Base-by-base conservation (phyloP, 192 early-diverging fungal species). In the Coemansia guatemalensis region DNA sequence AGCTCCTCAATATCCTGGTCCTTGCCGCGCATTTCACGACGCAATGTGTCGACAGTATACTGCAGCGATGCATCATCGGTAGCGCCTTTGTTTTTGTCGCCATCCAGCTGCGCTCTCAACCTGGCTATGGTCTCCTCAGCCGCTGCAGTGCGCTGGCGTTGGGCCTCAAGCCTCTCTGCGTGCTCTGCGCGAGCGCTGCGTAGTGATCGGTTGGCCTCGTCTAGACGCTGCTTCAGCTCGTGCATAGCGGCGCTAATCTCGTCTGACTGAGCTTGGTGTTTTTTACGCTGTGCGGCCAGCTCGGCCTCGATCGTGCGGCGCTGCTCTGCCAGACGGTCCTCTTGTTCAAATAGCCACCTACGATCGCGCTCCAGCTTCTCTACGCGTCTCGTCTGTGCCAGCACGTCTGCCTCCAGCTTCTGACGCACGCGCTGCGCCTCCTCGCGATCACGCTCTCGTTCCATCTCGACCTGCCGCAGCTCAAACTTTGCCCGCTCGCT, bases 361-460 rank as follows among this genome's bases (percentile, higher is more conserved):
- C 85, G 82, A 33, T 89, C 84, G 24, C 78, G 80, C 65, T 90
- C 85, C 56, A 88, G 69, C 48, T 73, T 74, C 58, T 88, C 84
- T 8, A 84, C 61, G 20, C 85, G 74, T 8, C 64, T 52, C 29
- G 69, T 68, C 35, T 82, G 74, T 8, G 74, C 81, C 32, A 62
- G 55, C 47, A 73, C 12, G 18, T 62, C 55, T 2, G 54, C 35
- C 56, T 82, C 79, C 33, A 71, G 65, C 26, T 59, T 39, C 53
- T 68, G 65, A 12, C 62, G 59, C n/a, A n/a, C 21, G 11, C 51
- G 61, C 23, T 35, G 50, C 1, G 75, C 75, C 11, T 72, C 79
- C 11, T 66, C 63, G n/a, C 68, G 69, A 20, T 75, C 69, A 8
- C 60, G 39, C 56, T 69, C 73, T 21, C 71, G 79, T 30, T 60